phyloP scores from a whole-genome alignment of 2,329 filamentous ascomycete genomes.

The Penicillium sp. region DNA sequence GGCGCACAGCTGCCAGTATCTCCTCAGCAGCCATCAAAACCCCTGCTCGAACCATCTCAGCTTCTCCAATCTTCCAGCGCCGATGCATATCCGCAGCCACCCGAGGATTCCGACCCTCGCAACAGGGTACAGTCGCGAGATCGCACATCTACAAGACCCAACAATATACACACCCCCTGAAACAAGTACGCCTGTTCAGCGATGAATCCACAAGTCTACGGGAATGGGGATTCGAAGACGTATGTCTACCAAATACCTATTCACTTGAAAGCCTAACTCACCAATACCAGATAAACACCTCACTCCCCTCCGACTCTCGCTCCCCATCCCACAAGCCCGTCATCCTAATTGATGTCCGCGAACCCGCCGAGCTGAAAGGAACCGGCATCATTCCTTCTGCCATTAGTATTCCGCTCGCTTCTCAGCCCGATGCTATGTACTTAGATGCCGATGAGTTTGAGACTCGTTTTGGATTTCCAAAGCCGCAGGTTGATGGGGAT shows the following conservation, averaged over 20 bases:
- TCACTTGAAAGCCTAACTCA: conserved; percentile 2
- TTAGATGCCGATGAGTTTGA: conserved; percentile 73
- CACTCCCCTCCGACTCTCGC: conserved; percentile 25
- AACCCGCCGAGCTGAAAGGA: conserved; percentile 43
- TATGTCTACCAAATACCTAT: conserved; percentile 13
- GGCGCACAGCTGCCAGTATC: conserved; percentile 8
- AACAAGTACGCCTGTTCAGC: conserved; percentile 23
- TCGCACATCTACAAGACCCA: neutral
- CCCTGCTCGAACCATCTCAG: conserved; percentile 1
- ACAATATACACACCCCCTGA: neutral
- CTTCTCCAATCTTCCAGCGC: conserved; percentile 9
- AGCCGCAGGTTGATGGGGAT: conserved; percentile 55
- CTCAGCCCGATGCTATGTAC: conserved; percentile 73
- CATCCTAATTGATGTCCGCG: conserved; percentile 46
- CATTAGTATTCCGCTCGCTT: conserved; percentile 75
- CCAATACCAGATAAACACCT: conserved; percentile 31
- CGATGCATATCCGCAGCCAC: conserved; percentile 11
- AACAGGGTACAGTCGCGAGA: neutral
- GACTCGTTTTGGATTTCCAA: conserved; percentile 72
- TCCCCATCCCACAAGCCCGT: conserved; percentile 27
- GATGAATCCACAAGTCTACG: conserved; percentile 16
- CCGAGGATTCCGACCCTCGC: conserved; percentile 13
- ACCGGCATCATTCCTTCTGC: conserved; percentile 67
- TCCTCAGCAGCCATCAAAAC: conserved; percentile 2
- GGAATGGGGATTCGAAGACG: conserved; percentile 37